These are phyloP conservation scores for Evernia prunastri DNA, from an alignment of 495 filamentous ascomycete species.

Conservation along the genomic window DNA sequence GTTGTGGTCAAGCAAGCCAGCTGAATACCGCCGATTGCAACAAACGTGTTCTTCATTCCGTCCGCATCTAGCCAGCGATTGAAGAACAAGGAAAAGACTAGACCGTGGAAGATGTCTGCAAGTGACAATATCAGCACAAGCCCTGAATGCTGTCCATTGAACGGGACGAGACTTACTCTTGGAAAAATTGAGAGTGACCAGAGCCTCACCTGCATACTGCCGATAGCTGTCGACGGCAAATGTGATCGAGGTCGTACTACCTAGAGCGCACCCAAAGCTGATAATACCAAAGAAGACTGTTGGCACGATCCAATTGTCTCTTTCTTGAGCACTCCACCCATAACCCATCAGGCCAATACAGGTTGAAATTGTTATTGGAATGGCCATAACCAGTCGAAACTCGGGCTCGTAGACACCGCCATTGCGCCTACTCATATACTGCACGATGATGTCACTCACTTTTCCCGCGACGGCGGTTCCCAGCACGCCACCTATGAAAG, in stretches of 20 bases:
- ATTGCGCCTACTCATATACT: constrained; percentile 73
- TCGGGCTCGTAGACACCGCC: constrained; percentile 93
- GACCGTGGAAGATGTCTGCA: constrained; percentile 74
- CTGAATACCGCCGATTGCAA: constrained; percentile 83
- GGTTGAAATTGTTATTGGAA: constrained; percentile 72
- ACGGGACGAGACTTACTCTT: constrained; percentile 56
- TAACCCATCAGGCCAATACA: constrained; percentile 87
- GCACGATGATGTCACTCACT: constrained; percentile 77
- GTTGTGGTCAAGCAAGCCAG: constrained; percentile 64
- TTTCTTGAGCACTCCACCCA: constrained; percentile 74
- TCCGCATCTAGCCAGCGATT: constrained; percentile 72
- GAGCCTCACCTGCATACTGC: constrained; percentile 88
- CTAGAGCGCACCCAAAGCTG: constrained; percentile 88
- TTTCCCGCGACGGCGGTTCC: constrained; percentile 88
- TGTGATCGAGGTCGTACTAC: constrained; percentile 89
- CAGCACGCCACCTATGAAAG: constrained; percentile 81
- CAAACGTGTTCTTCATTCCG: constrained; percentile 70
- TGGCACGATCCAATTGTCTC: constrained; percentile 83
- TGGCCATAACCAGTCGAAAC: constrained; percentile 86
- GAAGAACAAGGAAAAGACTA: constrained; percentile 88
- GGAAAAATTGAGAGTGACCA: constrained; percentile 90
- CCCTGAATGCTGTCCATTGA: background rate
- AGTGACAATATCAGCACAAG: background rate
- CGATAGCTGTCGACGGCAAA: constrained; percentile 92
- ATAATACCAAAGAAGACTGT: constrained; percentile 89